phyloP scores from a whole-genome alignment of 2,329 filamentous ascomycete genomes.

The Monosporascus sp. region DNA sequence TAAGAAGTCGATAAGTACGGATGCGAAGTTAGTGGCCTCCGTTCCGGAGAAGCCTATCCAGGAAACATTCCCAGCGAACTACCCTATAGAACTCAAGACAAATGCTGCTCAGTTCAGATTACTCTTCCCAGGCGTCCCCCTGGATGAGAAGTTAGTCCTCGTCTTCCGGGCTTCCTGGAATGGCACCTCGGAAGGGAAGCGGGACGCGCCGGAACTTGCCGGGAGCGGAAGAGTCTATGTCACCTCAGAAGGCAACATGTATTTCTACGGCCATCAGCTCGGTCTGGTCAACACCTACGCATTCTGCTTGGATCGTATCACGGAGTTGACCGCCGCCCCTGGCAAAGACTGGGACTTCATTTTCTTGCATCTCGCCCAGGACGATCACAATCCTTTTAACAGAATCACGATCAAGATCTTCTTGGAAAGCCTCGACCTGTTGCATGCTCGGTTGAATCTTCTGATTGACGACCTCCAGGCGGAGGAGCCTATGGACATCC shows the following conservation, averaged over 20 bases:
- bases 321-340: conserved; percentile 83
- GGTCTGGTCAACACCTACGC: conserved; percentile 82
- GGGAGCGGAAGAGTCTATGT: conserved; percentile 76
- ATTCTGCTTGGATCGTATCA: conserved; percentile 69
- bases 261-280: conserved; percentile 94
- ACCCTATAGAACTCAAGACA: conserved; percentile 74
- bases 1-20: conserved; percentile 41
- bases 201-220: conserved; percentile 48
- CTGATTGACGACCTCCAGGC: conserved; percentile 75
- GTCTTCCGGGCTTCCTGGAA: conserved; percentile 91
- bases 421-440: conserved; percentile 75
- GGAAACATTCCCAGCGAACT: conserved; percentile 65
- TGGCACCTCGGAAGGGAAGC: conserved; percentile 42
- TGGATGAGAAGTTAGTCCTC: conserved; percentile 76
- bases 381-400: conserved; percentile 57
- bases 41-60: conserved; percentile 27
- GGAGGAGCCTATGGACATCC: conserved; percentile 61
- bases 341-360: conserved; percentile 92
- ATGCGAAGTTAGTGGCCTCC: conserved; percentile 27
- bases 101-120: conserved; percentile 93
- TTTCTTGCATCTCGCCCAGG: conserved; percentile 69
- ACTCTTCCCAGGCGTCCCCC: conserved; percentile 75
- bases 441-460: conserved; percentile 80
- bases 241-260: conserved; percentile 72
- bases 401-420: conserved; percentile 89